phyloP scores from a whole-genome alignment of 345 rosid genomes.

The Salix suchowensis region DNA sequence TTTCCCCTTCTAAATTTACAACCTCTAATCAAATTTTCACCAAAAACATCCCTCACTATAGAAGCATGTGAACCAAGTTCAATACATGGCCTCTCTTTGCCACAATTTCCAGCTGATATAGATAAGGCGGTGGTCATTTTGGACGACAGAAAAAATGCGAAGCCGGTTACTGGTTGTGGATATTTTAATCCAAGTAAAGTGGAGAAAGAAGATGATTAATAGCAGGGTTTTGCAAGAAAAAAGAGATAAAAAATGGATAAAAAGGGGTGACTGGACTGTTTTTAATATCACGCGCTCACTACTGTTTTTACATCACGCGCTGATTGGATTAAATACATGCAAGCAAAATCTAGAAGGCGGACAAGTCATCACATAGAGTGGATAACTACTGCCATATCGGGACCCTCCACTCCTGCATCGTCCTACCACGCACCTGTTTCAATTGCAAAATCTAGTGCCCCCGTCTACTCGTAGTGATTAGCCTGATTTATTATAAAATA shows the following conservation, averaged over 20 bases:
- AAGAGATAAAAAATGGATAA: no score
- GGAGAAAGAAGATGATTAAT: no score
- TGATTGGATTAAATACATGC: background rate
- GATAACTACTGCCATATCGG: background rate
- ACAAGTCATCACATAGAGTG: background rate
- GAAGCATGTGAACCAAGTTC: slow-evolving; percentile 18
- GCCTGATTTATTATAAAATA: no score
- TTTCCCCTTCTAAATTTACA: slow-evolving; percentile 12
- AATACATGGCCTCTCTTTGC: slow-evolving; percentile 11
- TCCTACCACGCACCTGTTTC: no score
- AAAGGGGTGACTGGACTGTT: background rate
- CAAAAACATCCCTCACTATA: background rate
- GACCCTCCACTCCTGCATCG: no score
- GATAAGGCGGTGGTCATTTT: slow-evolving; percentile 20
- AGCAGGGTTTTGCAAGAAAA: no score
- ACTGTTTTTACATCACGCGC: slow-evolving; percentile 1
- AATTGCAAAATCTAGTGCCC: no score
- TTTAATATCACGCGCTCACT: background rate
- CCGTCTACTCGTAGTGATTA: no score
- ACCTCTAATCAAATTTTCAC: background rate
- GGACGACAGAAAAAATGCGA: no score
- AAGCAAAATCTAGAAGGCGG: background rate
- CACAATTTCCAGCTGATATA: slow-evolving; percentile 25
- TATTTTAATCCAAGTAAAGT: no score
- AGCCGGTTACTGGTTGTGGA: no score